A percentile compares a stretch with the other conserved stretches of the same genome.
Conservation (phyloP, 768 basidiomycete species). For the Kwoniella pini region DNA sequence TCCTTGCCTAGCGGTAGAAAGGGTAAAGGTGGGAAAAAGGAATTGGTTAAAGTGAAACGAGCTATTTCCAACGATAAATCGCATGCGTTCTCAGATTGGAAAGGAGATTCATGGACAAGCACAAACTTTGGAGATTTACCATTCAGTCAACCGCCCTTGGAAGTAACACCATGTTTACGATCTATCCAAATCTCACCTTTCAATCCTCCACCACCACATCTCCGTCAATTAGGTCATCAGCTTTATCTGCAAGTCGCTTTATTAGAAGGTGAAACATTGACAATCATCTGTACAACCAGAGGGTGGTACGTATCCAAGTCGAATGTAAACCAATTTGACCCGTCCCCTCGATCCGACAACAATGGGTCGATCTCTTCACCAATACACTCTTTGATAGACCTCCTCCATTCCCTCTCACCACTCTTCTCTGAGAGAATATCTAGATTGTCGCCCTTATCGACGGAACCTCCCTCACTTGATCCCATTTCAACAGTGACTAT, state of each 20-base stretch:
- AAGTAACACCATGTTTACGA: constrained; percentile 48
- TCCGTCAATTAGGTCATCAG: constrained; percentile 56
- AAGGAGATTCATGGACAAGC: constrained; percentile 23
- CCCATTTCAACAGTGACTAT: constrained; percentile 56
- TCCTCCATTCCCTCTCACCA: constrained; percentile 56
- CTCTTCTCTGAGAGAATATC: constrained; percentile 50
- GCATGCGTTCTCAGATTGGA: constrained; percentile 52
- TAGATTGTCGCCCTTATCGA: constrained; percentile 39
- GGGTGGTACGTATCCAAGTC: constrained; percentile 57
- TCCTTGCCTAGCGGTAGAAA: constrained; percentile 41
- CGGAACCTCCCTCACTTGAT: constrained; percentile 34
- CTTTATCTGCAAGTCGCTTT: constrained; percentile 56
- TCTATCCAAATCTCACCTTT: constrained; percentile 56
- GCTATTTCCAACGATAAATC: constrained; percentile 26
- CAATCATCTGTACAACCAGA: constrained; percentile 55
- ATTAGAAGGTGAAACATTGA: constrained; percentile 57
- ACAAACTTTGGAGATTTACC: constrained; percentile 34
- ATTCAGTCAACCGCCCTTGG: constrained; percentile 33
- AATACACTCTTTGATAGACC: constrained; percentile 56
- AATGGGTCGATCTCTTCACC: no score
- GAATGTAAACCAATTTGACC: constrained; percentile 55
- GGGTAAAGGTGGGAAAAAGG: constrained; percentile 50
- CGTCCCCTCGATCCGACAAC: constrained; percentile 50
- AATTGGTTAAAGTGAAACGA: constrained; percentile 34
- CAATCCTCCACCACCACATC: constrained; percentile 57